phyloP scores from a whole-genome alignment of 176 grass and related monocot genomes.

The Panicum miliaceum region DNA sequence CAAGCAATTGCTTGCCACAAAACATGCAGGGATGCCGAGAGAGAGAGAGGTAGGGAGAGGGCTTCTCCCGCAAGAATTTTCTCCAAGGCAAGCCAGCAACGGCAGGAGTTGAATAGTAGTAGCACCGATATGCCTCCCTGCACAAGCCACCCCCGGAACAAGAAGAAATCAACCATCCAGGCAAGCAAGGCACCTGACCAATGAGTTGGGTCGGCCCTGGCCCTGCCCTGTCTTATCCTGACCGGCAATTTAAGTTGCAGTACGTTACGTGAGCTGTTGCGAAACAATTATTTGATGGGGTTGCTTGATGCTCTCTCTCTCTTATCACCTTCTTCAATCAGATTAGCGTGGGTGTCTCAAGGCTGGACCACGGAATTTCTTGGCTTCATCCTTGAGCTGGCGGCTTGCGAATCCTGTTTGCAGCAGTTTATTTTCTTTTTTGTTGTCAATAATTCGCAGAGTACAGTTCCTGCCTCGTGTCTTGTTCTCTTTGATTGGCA shows the following conservation, averaged over 20 bases:
- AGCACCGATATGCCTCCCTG: not conserved
- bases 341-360: not conserved
- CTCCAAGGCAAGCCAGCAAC: not conserved
- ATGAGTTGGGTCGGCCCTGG: not conserved
- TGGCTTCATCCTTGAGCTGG: not conserved
- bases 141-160: constrained; percentile 24
- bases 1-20: constrained; percentile 48
- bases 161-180: not conserved
- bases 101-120: not conserved
- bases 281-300: not conserved
- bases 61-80: not conserved
- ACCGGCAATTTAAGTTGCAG: not conserved
- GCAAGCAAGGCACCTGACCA: not conserved
- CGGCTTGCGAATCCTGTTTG: constrained; percentile 8
- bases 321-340: not conserved
- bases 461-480: not conserved
- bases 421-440: not conserved
- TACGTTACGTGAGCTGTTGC: not conserved
- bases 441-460: not conserved
- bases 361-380: not conserved
- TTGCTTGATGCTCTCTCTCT: constrained; percentile 14
- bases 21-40: not conserved
- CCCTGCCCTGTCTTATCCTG: constrained; percentile 13
- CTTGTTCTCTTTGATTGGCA: not conserved
- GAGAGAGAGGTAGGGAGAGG: not conserved